Conservation (phyloP, 2,329 filamentous ascomycete species). For the Aspergillus ibericus region DNA sequence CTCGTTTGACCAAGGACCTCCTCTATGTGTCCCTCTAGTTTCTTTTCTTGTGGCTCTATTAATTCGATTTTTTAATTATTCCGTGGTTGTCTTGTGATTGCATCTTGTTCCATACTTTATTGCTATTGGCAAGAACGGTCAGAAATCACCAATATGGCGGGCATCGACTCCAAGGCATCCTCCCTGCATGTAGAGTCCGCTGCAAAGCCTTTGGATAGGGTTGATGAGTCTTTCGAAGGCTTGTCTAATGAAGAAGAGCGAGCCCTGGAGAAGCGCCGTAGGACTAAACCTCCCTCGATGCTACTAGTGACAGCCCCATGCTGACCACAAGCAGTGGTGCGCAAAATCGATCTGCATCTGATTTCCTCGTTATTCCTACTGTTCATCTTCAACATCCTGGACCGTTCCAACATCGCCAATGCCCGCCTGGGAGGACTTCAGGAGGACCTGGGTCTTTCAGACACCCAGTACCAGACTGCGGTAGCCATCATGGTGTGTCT, state of each 20-base stretch:
- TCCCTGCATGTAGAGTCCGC: constrained; percentile 9
- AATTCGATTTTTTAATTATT: not conserved
- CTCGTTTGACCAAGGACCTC: no score
- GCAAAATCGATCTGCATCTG: constrained; percentile 19
- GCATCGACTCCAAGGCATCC: constrained; percentile 6
- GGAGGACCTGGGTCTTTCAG: constrained; percentile 56
- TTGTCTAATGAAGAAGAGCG: not conserved
- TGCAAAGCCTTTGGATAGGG: not conserved
- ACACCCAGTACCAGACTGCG: constrained; percentile 64
- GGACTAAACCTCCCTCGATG: not conserved
- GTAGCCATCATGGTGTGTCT: constrained; percentile 59
- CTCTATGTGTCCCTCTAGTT: no score
- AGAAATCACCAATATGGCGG: not conserved
- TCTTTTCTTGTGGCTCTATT: no score
- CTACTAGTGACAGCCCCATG: not conserved
- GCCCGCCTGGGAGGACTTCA: constrained; percentile 66
- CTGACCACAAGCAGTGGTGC: constrained; percentile 11
- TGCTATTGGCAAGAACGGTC: not conserved
- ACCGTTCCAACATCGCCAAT: constrained; percentile 67
- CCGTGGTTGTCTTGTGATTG: not conserved
- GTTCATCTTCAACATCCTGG: constrained; percentile 45
- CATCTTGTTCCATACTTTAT: not conserved
- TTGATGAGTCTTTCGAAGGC: constrained; percentile 2
- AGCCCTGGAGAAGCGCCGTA: constrained; percentile 3
- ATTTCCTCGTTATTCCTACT: constrained; percentile 17